phyloP scores from a whole-genome alignment of 2,329 filamentous ascomycete species.

The Tolypocladium tundrense region DNA sequence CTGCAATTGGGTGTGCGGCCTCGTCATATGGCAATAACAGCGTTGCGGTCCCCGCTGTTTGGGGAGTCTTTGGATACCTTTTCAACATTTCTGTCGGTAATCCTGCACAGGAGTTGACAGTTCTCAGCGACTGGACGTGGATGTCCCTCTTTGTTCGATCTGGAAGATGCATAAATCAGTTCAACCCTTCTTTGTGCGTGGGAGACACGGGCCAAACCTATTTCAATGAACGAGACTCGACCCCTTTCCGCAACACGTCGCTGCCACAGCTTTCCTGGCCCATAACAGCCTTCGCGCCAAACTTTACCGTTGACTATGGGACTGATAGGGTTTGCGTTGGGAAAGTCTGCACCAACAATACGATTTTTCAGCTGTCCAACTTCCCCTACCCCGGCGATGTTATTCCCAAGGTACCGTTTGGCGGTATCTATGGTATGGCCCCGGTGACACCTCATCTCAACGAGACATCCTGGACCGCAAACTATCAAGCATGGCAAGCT shows the following conservation, averaged over 20 bases:
- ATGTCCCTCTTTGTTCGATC: conserved; percentile 1
- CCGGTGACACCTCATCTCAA: background rate
- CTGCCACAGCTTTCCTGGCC: background rate
- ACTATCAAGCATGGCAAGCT: background rate
- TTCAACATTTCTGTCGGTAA: conserved; percentile 1
- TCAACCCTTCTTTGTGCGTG: background rate
- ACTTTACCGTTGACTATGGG: conserved; percentile 1
- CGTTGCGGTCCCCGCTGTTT: conserved; percentile 1
- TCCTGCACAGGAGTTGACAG: background rate
- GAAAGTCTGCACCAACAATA: background rate
- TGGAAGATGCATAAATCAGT: background rate
- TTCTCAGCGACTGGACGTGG: conserved; percentile 3
- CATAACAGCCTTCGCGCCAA: background rate
- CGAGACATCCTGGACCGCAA: background rate
- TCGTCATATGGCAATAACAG: background rate
- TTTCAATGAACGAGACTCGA: background rate
- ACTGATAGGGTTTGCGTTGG: background rate
- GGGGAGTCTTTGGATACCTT: conserved; percentile 1
- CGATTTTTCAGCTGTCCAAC: background rate
- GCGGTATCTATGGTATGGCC: background rate
- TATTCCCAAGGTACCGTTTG: background rate
- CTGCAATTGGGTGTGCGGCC: background rate
- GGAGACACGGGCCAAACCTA: background rate
- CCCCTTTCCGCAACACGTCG: background rate
- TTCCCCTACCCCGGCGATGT: background rate